These are phyloP conservation scores for Plasmodium coatneyi DNA, from an alignment of 169 alveolate species.

Conservation along the genomic window DNA sequence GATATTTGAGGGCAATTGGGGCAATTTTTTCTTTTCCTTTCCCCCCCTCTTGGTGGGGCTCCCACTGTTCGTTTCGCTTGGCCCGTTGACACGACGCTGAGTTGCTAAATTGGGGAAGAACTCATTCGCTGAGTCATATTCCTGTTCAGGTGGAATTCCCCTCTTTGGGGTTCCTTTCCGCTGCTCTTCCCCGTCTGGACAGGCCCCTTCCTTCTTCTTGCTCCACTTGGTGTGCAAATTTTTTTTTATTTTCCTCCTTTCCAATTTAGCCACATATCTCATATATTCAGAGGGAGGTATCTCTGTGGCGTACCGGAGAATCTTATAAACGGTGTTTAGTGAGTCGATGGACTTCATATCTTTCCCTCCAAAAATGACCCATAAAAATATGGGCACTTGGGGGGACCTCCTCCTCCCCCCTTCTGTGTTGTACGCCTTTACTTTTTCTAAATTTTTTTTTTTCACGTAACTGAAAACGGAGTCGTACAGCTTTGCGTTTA, in stretches of 20 bases:
- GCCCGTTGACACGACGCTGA: not conserved
- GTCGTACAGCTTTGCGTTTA: constrained; percentile 36
- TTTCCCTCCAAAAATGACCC: constrained; percentile 74
- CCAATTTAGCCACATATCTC: constrained; percentile 27
- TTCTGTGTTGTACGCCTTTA: constrained; percentile 13
- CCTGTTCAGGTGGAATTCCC: not conserved
- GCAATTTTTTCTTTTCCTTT: constrained; percentile 20
- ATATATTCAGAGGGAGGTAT: constrained; percentile 69
- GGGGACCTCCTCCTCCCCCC: not conserved
- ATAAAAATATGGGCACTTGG: constrained; percentile 37
- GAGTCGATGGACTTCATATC: constrained; percentile 75
- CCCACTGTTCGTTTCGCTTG: not conserved
- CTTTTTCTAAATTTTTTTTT: constrained; percentile 31
- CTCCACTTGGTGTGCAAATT: not conserved
- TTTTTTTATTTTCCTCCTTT: constrained; percentile 37
- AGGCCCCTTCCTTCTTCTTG: not conserved
- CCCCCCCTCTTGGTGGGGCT: not conserved
- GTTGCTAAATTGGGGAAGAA: not conserved
- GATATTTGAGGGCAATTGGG: constrained; percentile 9
- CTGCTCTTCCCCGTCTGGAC: not conserved
- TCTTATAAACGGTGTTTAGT: constrained; percentile 44
- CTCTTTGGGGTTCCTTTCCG: not conserved
- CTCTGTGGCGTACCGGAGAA: constrained; percentile 65
- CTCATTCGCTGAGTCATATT: not conserved
- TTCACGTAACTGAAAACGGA: constrained; percentile 27